Conservation (phyloP, 257 asterid genomes). For the Buddleja alternifolia region DNA sequence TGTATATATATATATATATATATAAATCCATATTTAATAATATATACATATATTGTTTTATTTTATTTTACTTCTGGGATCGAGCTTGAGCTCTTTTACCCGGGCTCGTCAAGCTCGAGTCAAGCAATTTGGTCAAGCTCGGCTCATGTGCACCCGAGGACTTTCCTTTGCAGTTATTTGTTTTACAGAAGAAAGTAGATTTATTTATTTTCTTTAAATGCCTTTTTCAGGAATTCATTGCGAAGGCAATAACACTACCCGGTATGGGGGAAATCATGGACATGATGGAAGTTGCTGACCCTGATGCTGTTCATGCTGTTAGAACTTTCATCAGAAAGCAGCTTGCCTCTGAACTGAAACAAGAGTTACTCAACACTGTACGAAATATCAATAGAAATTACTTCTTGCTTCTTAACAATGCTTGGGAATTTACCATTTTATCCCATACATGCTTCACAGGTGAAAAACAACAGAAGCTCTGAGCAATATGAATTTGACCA, state of each 20-base stretch:
- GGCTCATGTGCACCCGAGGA: no score
- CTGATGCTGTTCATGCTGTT: constrained; percentile 89
- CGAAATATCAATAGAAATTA: background rate
- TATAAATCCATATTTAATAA: no score
- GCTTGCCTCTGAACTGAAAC: constrained; percentile 70
- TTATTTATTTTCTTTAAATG: constrained; percentile 17
- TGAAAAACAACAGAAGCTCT: constrained; percentile 58
- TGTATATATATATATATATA: no score
- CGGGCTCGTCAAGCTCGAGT: no score
- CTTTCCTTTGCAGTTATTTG: background rate
- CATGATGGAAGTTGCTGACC: constrained; percentile 85
- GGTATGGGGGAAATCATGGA: constrained; percentile 89
- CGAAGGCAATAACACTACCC: constrained; percentile 81
- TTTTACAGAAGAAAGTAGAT: background rate
- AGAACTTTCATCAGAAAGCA: constrained; percentile 68
- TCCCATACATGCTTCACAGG: constrained; percentile 41
- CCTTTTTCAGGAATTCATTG: constrained; percentile 68
- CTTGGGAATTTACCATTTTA: constrained; percentile 2
- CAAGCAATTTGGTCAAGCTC: no score
- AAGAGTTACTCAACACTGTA: constrained; percentile 64
- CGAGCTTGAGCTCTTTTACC: no score
- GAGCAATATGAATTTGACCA: constrained; percentile 66
- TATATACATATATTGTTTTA: no score
- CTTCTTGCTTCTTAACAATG: background rate
- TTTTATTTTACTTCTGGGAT: no score